Base-by-base conservation (phyloP, 2,329 filamentous ascomycete genomes). In the Biscogniauxia mediterranea region DNA sequence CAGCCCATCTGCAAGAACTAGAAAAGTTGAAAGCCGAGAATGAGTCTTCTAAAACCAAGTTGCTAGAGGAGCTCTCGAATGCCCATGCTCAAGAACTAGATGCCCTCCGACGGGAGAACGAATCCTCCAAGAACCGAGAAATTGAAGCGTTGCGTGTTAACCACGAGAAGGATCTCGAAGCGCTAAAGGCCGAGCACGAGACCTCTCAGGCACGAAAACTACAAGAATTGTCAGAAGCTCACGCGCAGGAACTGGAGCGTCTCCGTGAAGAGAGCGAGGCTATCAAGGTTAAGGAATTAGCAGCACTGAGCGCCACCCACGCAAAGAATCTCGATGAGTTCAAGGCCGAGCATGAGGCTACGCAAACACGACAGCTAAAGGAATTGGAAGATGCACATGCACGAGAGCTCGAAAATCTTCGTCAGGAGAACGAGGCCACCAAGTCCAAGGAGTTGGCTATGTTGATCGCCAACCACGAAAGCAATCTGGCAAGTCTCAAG, bases 1-100 rank as follows among this genome's bases (percentile, higher is more conserved):
- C 67, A 11, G 64, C 57, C 9, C 71, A 74, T 59, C 55, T 66
- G 7, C 58, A 64, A 8, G 69, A 72, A 52, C 42, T 74, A 21
- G 65, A 69, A 15, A 59, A 60, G 20, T 54, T 74, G 28, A 67
- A 59, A 32, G 58, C 60, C 50, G 69, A 68, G 17, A 60, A 69
- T 28, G 66, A 69, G 20, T 59, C 67, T 21, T 64, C 69, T 5
- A 66, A 58, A n/a, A n/a, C 61, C 5, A 56, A 64, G 32, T 59
- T 63, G 23, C 38, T 71, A 3, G 59, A 62, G 15, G 64, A 60
- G 13, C 59, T 70, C 13, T 21, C 57, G 0, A 59, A 58, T 11
- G 60, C 66, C 8, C 68, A 72, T 62, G 61, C 62, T 1, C 62
- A 63, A 19, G 64, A 71, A 20, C 51, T 70, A 3, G 65, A 69